phyloP scores from a whole-genome alignment of 2,329 filamentous ascomycete species.

The Whalleya microplaca region DNA sequence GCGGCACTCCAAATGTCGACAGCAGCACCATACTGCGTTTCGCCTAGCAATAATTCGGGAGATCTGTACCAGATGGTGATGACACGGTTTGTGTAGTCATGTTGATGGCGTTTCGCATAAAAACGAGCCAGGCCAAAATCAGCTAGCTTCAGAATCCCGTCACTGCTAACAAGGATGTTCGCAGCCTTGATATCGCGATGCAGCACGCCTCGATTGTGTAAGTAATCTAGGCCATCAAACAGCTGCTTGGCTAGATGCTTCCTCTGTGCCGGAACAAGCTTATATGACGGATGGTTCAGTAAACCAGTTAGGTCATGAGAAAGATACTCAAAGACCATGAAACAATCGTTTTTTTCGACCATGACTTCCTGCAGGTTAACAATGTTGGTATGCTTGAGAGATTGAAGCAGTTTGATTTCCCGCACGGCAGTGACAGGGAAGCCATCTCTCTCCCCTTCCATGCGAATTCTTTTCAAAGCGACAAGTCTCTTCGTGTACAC shows the following conservation, averaged over 20 bases:
- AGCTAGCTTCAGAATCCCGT: slow-evolving; percentile 86
- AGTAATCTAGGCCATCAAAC: slow-evolving; percentile 91
- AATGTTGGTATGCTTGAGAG: slow-evolving; percentile 79
- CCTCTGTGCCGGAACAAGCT: slow-evolving; percentile 81
- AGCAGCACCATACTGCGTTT: slow-evolving; percentile 86
- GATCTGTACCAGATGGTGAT: slow-evolving; percentile 99
- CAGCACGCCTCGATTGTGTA: slow-evolving; percentile 89
- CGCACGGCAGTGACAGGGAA: slow-evolving; percentile 90
- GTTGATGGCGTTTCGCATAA: slow-evolving; percentile 87
- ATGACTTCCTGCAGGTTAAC: slow-evolving; percentile 88
- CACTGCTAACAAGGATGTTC: slow-evolving; percentile 92
- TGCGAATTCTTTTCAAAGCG: slow-evolving; percentile 86
- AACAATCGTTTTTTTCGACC: slow-evolving; percentile 98
- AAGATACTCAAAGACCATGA: slow-evolving; percentile 99
- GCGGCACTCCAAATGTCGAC: slow-evolving; percentile 98
- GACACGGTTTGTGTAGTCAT: slow-evolving; percentile 97
- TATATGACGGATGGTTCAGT: slow-evolving; percentile 91
- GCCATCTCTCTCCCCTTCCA: slow-evolving; percentile 90
- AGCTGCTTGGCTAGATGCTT: slow-evolving; percentile 93
- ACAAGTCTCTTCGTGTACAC: slow-evolving; percentile 87
- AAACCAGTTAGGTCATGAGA: slow-evolving; percentile 95
- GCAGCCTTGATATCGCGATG: slow-evolving; percentile 98
- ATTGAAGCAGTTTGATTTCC: slow-evolving; percentile 91
- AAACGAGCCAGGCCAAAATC: slow-evolving; percentile 97
- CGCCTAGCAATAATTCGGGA: slow-evolving; percentile 86